phyloP scores from a whole-genome alignment of 2,329 filamentous ascomycete species.

The Rhinocladiella mackenziei region DNA sequence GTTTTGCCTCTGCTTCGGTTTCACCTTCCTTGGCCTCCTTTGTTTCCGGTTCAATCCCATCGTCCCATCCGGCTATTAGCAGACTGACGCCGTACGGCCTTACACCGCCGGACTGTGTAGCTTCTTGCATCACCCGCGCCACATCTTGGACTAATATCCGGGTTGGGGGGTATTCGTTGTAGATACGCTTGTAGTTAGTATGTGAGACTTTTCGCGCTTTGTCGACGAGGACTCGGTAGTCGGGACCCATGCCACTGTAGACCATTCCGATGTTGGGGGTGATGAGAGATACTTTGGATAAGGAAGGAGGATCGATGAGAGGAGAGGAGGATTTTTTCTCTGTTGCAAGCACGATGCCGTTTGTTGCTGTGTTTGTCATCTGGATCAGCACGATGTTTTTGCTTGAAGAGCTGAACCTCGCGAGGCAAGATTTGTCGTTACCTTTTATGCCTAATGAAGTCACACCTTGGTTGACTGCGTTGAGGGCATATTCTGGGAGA shows the following conservation, averaged over 20 bases:
- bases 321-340: conserved; percentile 99
- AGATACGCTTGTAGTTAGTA: conserved; percentile 98
- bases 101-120: conserved; percentile 95
- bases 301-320: conserved; percentile 88
- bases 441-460: conserved; percentile 98
- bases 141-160: conserved; percentile 99
- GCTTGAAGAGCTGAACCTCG: conserved; percentile 3
- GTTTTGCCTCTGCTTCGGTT: conserved; percentile 61
- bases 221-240: conserved; percentile 96
- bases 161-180: conserved; percentile 99
- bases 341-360: conserved; percentile 96
- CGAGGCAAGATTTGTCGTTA: conserved; percentile 44
- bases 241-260: conserved; percentile 97
- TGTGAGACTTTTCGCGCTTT: conserved; percentile 97
- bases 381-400: conserved; percentile 2
- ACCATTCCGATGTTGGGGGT: conserved; percentile 99
- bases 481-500: conserved; percentile 95
- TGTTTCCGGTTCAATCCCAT: conserved; percentile 84
- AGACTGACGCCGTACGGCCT: conserved; percentile 94
- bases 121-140: conserved; percentile 96
- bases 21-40: conserved; percentile 56
- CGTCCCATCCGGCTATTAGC: conserved; percentile 95
- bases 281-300: conserved; percentile 96
- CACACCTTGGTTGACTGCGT: conserved; percentile 98
- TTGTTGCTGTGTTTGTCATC: conserved; percentile 64